Evolutionary conservation across 495 filamentous ascomycete species (phyloP).

Genomic region (Penicillium desertorum): DNA sequence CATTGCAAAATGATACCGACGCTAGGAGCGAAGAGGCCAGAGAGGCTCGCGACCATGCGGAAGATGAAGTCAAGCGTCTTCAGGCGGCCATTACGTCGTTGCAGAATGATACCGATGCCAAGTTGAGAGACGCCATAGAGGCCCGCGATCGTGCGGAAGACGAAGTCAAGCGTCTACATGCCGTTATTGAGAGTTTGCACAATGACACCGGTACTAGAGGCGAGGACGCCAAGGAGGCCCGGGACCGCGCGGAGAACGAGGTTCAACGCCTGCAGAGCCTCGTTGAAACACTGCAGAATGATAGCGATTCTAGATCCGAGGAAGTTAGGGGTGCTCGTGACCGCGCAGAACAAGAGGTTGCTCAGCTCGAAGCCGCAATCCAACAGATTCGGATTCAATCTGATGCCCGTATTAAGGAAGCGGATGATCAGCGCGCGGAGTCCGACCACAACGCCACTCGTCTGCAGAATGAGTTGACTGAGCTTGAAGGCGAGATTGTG

Average conservation of each 20-base stretch:
- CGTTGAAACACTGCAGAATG: constrained; percentile 16
- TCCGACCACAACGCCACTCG: constrained; percentile 52
- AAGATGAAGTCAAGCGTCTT: constrained; percentile 8
- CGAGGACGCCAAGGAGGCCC: constrained; percentile 19
- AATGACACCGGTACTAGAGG: constrained; percentile 7
- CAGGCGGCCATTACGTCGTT: neutral
- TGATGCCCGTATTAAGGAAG: constrained; percentile 35
- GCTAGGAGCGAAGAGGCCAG: constrained; percentile 1
- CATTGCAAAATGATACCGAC: constrained; percentile 6
- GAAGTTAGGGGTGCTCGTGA: constrained; percentile 29
- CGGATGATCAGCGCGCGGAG: constrained; percentile 25
- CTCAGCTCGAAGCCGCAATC: constrained; percentile 40
- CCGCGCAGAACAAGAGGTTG: constrained; percentile 33
- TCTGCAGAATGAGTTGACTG: constrained; percentile 63
- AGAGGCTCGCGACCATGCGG: constrained; percentile 29
- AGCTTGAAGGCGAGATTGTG: constrained; percentile 77
- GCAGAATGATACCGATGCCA: constrained; percentile 10
- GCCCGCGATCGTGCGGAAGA: constrained; percentile 16
- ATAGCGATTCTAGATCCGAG: constrained; percentile 15
- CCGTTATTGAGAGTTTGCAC: constrained; percentile 10
- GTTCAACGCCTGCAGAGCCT: constrained; percentile 24
- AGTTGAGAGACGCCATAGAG: constrained; percentile 19
- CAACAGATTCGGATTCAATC: constrained; percentile 39
- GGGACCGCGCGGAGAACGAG: constrained; percentile 16
- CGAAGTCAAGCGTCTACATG: constrained; percentile 25